Evolutionary conservation across 2,329 filamentous ascomycete species (phyloP).

Genomic region (Ophiocordyceps camponoti-saundersi): DNA sequence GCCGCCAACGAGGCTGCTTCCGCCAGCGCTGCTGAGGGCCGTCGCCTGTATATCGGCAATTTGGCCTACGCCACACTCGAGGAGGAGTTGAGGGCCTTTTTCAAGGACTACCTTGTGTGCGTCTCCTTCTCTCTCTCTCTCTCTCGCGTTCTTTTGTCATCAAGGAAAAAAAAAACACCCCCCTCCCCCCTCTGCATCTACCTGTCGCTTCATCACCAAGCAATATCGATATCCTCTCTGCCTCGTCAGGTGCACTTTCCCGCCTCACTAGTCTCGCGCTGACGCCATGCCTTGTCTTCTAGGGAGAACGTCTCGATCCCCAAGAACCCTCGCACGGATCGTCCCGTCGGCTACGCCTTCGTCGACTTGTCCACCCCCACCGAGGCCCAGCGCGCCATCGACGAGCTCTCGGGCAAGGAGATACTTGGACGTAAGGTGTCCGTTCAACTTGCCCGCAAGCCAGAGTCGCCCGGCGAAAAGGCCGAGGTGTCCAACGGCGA

Average conservation of each 20-base stretch:
- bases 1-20: conserved; percentile 78
- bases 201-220: not conserved
- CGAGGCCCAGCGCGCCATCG: conserved; percentile 90
- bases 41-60: conserved; percentile 99
- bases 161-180: not conserved
- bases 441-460: conserved; percentile 95
- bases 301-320: conserved; percentile 98
- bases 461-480: conserved; percentile 70
- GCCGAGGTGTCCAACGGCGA: conserved; percentile 60
- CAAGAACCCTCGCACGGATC: conserved; percentile 97
- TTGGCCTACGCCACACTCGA: conserved; percentile 99
- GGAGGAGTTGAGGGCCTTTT: conserved; percentile 99
- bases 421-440: conserved; percentile 98
- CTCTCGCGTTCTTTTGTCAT: not conserved
- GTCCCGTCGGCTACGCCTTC: conserved; percentile 96
- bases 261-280: conserved; percentile 7
- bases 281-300: conserved; percentile 6
- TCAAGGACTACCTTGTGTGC: conserved; percentile 98
- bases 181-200: not conserved
- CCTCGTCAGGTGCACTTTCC: no score
- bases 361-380: conserved; percentile 90
- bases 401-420: conserved; percentile 90
- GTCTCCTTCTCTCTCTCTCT: conserved; percentile 21
- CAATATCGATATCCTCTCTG: no score
- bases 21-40: conserved; percentile 94